Evolutionary conservation across 768 basidiomycete species (phyloP), one percentile per base, ranked within the genome.

Genomic region (Sutorius australiensis): DNA sequence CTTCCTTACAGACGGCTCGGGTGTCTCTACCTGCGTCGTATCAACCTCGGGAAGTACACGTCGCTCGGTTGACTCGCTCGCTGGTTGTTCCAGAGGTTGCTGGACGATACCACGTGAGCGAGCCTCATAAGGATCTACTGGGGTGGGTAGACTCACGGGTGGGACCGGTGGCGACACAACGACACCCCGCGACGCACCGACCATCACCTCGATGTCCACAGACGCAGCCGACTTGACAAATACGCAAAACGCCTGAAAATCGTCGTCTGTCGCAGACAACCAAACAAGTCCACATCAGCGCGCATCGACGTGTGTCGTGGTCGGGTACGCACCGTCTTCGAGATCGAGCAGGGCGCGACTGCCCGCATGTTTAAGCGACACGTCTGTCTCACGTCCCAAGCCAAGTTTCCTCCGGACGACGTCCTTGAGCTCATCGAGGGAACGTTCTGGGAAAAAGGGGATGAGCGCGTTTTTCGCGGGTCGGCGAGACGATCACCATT

Each of bases 221-320:
- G 73, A 63, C 1, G 43, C 31, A 3, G 72, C 66, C 19, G 67
- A 64, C 4, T 68, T 70, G 19, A 81, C 73, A 34, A 79, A 67
- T 13, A 77, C 71, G 51, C 72, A 68, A 67, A 91, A 88, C 2
- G 87, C 88, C 49, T 85, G 83, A 56, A 89, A 91, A 67, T 92
- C 89, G 36, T 86, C 89, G 40, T 89, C 89, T 92, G 49, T 57
- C 9, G 19, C 51, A 1, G 9, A 37, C 24, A 24, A 24, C 24
- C 24, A 50, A 38, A 33, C 11, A 21, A 30, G 1, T 30, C 11
- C 12, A n/a, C 24, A 21, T 61, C 24, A 55, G 54, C 6, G 16
- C n/a, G 44, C 30, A 24, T 24, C 24, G 24, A 24, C 24, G 24
- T 24, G 24, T 24, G 24, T 24, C 24, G 24, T 24, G 24, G 24